Percentiles rank a stretch among this genome's conserved stretches.
phyloP scores from a whole-genome alignment of 352 stramenopile genomes.

The Globisporangium iwayamae region DNA sequence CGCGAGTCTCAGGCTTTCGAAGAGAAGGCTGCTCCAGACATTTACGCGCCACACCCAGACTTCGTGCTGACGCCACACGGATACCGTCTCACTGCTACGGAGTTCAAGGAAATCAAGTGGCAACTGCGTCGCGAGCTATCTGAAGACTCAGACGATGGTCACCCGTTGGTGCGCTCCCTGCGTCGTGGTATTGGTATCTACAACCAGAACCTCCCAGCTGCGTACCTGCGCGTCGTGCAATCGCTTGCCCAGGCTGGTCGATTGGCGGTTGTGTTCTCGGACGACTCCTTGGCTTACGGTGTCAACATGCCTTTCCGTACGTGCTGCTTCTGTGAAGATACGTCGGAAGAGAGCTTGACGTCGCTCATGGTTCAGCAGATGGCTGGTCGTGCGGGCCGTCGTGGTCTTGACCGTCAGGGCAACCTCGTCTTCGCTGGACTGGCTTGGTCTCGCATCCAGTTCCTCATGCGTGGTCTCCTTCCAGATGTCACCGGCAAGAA shows the following conservation, averaged over 20 bases:
- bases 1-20: conserved; percentile 82
- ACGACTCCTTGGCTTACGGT: conserved; percentile 97
- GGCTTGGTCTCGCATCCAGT: conserved; percentile 94
- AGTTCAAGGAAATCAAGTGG: conserved; percentile 88
- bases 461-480: conserved; percentile 95
- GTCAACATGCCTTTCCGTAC: conserved; percentile 99
- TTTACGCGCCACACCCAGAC: conserved; percentile 96
- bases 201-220: conserved; percentile 96
- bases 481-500: conserved; percentile 92
- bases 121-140: conserved; percentile 80
- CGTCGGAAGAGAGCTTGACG: conserved; percentile 89
- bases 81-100: conserved; percentile 92
- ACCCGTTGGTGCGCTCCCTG: conserved; percentile 83
- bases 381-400: conserved; percentile 95
- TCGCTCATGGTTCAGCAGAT: conserved; percentile 99
- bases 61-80: conserved; percentile 94
- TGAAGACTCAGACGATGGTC: conserved; percentile 77
- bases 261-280: conserved; percentile 97
- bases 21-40: conserved; percentile 86
- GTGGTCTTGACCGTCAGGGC: conserved; percentile 97
- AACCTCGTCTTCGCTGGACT: conserved; percentile 96
- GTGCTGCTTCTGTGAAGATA: conserved; percentile 98
- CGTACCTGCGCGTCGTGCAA: conserved; percentile 96
- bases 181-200: conserved; percentile 98
- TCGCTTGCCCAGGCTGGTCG: conserved; percentile 95